A percentile compares a stretch with the other conserved stretches of the same genome.
Evolutionary conservation across 192 early-diverging fungal species (phyloP).

Genomic region (Martensiomyces pterosporus): DNA sequence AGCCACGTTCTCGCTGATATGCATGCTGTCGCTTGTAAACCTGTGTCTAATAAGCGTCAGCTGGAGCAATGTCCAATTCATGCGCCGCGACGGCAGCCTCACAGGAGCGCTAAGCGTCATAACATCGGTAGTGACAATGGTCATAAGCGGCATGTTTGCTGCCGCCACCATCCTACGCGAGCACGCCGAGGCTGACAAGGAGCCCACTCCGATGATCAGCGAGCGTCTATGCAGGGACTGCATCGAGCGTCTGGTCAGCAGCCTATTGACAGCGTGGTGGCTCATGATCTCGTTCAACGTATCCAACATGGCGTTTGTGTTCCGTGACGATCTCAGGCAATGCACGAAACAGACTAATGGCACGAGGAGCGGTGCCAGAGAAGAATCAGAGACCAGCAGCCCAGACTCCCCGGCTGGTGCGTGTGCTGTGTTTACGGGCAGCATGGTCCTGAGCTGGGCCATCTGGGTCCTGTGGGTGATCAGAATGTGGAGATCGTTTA

Average conservation of each 20-base stretch:
- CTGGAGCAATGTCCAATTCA: conserved; percentile 42
- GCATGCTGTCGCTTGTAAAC: conserved; percentile 31
- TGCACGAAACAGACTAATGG: no score
- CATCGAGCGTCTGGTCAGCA: conserved; percentile 19
- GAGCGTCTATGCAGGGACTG: conserved; percentile 14
- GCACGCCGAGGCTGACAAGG: conserved; percentile 7
- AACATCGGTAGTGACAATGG: conserved; percentile 23
- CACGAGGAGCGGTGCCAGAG: no score
- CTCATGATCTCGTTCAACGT: conserved; percentile 22
- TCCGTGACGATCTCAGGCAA: conserved; percentile 30
- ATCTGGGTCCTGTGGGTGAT: conserved; percentile 29
- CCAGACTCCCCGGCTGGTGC: no score
- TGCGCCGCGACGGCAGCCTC: conserved; percentile 42
- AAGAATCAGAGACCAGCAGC: no score
- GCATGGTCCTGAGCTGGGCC: conserved; percentile 38
- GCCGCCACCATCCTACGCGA: conserved; percentile 13
- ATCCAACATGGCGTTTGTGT: conserved; percentile 40
- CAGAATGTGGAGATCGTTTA: conserved; percentile 36
- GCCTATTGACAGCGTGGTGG: conserved; percentile 45
- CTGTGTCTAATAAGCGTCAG: conserved; percentile 35
- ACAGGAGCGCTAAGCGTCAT: conserved; percentile 19
- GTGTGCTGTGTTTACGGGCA: conserved; percentile 31
- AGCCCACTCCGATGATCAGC: conserved; percentile 8
- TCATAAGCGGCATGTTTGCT: conserved; percentile 13
- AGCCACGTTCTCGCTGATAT: conserved; percentile 13